These are phyloP conservation scores for Flaveria ramosissima DNA, from an alignment of 129 eudicot species.

Conservation along the genomic window DNA sequence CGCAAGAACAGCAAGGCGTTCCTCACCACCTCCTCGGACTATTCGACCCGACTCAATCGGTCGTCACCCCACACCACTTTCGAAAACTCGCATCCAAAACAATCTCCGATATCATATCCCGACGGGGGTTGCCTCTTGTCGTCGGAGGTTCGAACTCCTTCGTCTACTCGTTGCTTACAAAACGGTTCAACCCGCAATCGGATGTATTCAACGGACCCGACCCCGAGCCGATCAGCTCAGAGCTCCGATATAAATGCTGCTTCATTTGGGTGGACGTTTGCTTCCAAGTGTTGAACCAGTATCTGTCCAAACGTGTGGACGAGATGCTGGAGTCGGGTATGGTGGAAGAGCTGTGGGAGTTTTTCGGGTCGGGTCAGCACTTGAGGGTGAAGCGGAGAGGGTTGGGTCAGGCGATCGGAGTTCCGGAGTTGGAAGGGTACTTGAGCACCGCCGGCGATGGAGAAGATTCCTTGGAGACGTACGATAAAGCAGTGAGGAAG, in stretches of 20 bases:
- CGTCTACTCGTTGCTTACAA: constrained; percentile 56
- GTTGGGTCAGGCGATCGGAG: constrained; percentile 64
- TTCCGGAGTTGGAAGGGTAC: constrained; percentile 63
- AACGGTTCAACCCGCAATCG: constrained; percentile 44
- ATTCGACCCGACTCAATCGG: constrained; percentile 42
- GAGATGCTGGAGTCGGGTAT: constrained; percentile 54
- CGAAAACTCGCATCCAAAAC: constrained; percentile 44
- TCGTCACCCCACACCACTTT: constrained; percentile 44
- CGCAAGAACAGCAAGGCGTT: constrained; percentile 48
- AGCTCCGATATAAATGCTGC: constrained; percentile 64
- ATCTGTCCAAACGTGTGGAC: constrained; percentile 62
- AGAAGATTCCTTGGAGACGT: constrained; percentile 26
- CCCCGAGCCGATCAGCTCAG: constrained; percentile 33
- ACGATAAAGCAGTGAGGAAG: constrained; percentile 58
- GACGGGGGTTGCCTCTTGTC: constrained; percentile 49
- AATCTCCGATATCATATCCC: constrained; percentile 43
- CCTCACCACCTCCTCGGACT: constrained; percentile 73
- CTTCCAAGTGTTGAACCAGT: constrained; percentile 44
- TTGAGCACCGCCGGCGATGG: constrained; percentile 18
- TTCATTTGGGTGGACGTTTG: constrained; percentile 69
- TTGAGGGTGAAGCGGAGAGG: constrained; percentile 41
- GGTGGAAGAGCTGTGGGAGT: too few species aligned
- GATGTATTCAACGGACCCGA: constrained; percentile 42
- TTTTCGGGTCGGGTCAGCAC: background rate
- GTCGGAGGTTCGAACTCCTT: constrained; percentile 90